A percentile compares a stretch with the other conserved stretches of the same genome.
Conservation (phyloP, 2,329 filamentous ascomycete genomes). For the Mycogone perniciosa region DNA sequence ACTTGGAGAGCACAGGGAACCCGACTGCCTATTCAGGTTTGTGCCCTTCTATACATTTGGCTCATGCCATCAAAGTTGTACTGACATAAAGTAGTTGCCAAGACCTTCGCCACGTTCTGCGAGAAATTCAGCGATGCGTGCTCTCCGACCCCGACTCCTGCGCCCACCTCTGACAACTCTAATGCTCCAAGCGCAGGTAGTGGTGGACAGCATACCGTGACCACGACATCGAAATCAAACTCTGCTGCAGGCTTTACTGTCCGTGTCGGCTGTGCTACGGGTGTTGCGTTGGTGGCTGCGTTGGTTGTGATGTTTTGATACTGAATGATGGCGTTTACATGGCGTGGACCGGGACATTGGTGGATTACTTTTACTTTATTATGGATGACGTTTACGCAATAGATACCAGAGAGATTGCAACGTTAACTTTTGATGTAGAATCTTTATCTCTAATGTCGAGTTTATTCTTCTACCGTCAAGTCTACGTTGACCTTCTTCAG, state of each 20-base stretch:
- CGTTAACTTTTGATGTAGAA: too few relatives aligned
- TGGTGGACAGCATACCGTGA: background rate
- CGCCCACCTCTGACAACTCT: constrained; percentile 1
- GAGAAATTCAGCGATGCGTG: constrained; percentile 25
- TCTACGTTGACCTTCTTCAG: constrained; percentile 75
- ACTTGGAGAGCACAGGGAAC: constrained; percentile 25
- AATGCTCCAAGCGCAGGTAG: background rate
- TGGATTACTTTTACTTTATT: background rate
- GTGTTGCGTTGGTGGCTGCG: background rate
- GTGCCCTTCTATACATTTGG: background rate
- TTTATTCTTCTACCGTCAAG: constrained; percentile 21
- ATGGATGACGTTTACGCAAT: background rate
- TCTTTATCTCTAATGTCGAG: background rate
- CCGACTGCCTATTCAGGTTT: constrained; percentile 23
- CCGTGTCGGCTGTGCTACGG: background rate
- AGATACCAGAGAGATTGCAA: too few relatives aligned
- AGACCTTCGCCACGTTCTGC: constrained; percentile 25
- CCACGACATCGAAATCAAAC: background rate
- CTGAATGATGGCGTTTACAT: background rate
- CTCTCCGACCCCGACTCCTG: constrained; percentile 11
- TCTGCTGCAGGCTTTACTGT: constrained; percentile 1
- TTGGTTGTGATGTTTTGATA: constrained; percentile 5
- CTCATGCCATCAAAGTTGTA: background rate
- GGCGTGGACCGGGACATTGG: background rate
- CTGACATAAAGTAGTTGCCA: constrained; percentile 21